A percentile compares a stretch with the other conserved stretches of the same genome.
Evolutionary conservation across 73 alveolate species (phyloP).

Genomic region (Tetrahymena elliotti): DNA sequence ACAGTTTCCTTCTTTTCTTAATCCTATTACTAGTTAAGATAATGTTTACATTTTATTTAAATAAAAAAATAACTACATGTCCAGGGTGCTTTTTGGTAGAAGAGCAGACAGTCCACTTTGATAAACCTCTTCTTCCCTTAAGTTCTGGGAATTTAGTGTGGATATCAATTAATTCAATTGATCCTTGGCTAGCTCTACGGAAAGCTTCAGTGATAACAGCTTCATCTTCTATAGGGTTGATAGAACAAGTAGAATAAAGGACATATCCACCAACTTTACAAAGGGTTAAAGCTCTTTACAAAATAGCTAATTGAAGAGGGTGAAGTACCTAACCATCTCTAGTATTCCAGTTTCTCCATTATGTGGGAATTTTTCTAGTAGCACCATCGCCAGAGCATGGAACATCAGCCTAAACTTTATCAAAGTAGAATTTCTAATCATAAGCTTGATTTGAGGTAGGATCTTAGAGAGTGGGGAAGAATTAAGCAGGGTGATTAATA

Average conservation of each 20-base stretch:
- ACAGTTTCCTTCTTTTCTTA: constrained; percentile 8
- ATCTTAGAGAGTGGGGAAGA: constrained; percentile 67
- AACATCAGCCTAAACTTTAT: constrained; percentile 95
- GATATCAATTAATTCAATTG: constrained; percentile 70
- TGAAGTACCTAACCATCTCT: constrained; percentile 86
- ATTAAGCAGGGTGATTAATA: constrained; percentile 87
- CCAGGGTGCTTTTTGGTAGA: constrained; percentile 29
- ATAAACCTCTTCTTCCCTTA: constrained; percentile 72
- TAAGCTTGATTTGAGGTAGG: neutral
- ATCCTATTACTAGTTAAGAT: neutral
- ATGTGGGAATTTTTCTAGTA: constrained; percentile 88
- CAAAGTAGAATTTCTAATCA: constrained; percentile 59
- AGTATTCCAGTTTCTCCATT: constrained; percentile 95
- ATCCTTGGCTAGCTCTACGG: constrained; percentile 51
- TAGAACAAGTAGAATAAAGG: constrained; percentile 96
- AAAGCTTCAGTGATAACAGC: constrained; percentile 83
- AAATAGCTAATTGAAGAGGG: constrained; percentile 80
- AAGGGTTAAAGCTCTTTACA: constrained; percentile 76
- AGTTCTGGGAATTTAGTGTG: constrained; percentile 54
- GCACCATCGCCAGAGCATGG: constrained; percentile 99
- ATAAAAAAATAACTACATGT: neutral
- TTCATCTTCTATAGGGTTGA: constrained; percentile 98
- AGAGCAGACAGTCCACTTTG: constrained; percentile 70
- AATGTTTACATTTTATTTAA: neutral
- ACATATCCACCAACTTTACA: constrained; percentile 90